Conservation (phyloP, 371 early-diverging fungal genomes). For the Batkoa obscura region DNA sequence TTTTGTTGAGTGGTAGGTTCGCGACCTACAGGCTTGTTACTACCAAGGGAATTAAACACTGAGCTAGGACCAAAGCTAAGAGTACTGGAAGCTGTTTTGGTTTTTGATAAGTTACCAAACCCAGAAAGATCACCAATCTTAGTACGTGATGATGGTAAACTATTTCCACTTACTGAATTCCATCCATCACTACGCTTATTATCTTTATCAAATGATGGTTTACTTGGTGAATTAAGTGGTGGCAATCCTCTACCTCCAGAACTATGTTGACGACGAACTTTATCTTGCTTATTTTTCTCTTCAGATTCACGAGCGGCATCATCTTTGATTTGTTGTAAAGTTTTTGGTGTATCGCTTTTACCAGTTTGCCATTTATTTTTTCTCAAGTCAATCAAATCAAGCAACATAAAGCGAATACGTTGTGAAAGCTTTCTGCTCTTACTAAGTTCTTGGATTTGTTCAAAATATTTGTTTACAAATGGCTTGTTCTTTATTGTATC, state of each 20-base stretch:
- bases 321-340: conserved; percentile 75
- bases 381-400: conserved; percentile 81
- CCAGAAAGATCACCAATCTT: conserved; percentile 46
- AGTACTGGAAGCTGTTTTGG: conserved; percentile 23
- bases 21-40: too few relatives aligned
- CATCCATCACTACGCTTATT: conserved; percentile 40
- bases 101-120: conserved; percentile 58
- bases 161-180: conserved; percentile 37
- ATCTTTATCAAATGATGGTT: neutral
- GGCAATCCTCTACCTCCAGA: conserved; percentile 26
- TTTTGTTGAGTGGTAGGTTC: neutral
- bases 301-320: conserved; percentile 42
- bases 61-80: conserved; percentile 1
- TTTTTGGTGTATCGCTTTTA: too few relatives aligned
- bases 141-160: conserved; percentile 14
- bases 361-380: conserved; percentile 62
- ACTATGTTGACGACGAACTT: conserved; percentile 40
- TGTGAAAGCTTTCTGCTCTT: conserved; percentile 42
- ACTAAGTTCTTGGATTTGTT: conserved; percentile 44
- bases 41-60: conserved; percentile 3
- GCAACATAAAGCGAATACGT: conserved; percentile 82
- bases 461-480: conserved; percentile 57
- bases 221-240: neutral
- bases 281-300: conserved; percentile 26
- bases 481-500: conserved; percentile 17